phyloP scores from a whole-genome alignment of 805 yeast genomes.

The Wickerhamiella kurtzmanii region DNA sequence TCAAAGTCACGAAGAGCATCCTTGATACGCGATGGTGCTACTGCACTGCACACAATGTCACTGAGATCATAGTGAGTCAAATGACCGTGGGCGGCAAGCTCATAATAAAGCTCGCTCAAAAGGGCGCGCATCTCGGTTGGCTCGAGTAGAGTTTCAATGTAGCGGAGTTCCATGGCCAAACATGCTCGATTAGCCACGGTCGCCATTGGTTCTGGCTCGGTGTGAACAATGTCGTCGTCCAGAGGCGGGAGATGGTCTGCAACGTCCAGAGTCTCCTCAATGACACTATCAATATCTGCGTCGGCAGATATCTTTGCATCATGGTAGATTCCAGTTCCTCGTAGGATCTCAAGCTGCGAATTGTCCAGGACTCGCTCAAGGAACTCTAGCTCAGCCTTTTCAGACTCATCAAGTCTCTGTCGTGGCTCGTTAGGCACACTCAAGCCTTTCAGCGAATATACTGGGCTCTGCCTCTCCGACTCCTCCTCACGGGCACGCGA shows the following conservation, averaged over 20 bases:
- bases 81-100: constrained; percentile 7
- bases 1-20: neutral
- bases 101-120: constrained; percentile 13
- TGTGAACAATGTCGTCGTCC: neutral
- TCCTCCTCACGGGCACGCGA: neutral
- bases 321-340: neutral
- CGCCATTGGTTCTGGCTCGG: neutral
- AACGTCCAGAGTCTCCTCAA: neutral
- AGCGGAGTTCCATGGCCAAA: constrained; percentile 14
- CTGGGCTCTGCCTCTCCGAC: neutral
- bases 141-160: constrained; percentile 14
- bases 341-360: neutral
- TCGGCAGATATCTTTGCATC: neutral
- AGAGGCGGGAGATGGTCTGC: neutral
- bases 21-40: neutral
- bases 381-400: neutral
- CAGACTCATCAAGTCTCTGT: neutral
- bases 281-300: neutral
- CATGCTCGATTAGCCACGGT: neutral
- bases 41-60: constrained; percentile 8
- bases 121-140: constrained; percentile 17
- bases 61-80: constrained; percentile 19
- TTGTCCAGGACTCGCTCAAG: neutral
- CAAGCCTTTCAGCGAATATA: neutral
- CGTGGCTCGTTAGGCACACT: neutral